Evolutionary conservation across 2,329 filamentous ascomycete genomes (phyloP), one percentile per base, ranked within the genome.

Genomic region (Arthrobotrys musiformis): DNA sequence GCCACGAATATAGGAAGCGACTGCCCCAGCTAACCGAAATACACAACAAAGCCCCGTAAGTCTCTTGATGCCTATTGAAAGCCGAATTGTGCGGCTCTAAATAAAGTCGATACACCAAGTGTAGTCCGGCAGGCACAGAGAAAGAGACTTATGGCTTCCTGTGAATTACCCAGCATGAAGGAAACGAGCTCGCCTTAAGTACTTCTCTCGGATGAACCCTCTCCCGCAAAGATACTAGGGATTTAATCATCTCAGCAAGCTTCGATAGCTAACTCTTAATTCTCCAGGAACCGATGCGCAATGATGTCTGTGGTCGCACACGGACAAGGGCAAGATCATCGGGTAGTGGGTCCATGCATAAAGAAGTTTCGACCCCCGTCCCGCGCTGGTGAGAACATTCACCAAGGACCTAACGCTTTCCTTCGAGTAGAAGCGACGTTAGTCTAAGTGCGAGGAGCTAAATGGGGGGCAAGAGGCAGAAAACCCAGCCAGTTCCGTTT

Each of bases 281-380:
- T 40, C 44, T 60, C n/a, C 37, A 58, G 19, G 54, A 62, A 22
- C 28, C 35, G 28, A 54, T 58, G 58, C 58, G 62, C 28, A 58
- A 64, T 64, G 68, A 64, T 64, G 48, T 40, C 48, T 64, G 60
- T 37, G 48, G 62, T 72, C 28, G 68, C 19, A 72, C 26, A 58
- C 24, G 33, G 46, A 19, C 52, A 72, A 40, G 68, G 54, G 40
- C 54, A 58, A 40, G 54, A 58, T 58, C 30, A 26, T 72, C 58
- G 68, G 22, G 48, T 48, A 33, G 33, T 54, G 22, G 56, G 26
- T 17, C 22, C 40, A 52, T 56, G 67, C 56, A 61, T 63, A 37
- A 26, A 58, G 46, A 46, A 40, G 56, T 72, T 72, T 72, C 68
- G 64, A 58, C 68, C 48, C 52, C 48, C 24, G 68, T 56, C 60